These are phyloP conservation scores for Suhomyces anneliseae DNA, from an alignment of 1,139 yeast genomes.

Conservation along the genomic window DNA sequence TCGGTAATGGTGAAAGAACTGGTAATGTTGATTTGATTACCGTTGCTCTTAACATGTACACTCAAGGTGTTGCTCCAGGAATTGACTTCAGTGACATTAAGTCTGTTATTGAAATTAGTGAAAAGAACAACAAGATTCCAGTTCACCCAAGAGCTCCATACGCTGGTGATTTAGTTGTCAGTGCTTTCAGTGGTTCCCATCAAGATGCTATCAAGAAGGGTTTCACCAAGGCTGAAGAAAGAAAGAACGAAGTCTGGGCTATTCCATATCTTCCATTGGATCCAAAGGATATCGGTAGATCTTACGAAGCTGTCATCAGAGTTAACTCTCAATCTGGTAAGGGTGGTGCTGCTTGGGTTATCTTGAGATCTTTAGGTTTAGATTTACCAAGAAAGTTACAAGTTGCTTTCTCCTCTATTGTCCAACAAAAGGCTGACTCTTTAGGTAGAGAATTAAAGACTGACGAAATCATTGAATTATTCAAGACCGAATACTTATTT, in stretches of 20 bases:
- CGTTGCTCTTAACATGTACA: slow-evolving; percentile 48
- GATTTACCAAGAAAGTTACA: slow-evolving; percentile 50
- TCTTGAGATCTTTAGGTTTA: slow-evolving; percentile 46
- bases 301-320: slow-evolving; percentile 52
- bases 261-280: slow-evolving; percentile 52
- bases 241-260: slow-evolving; percentile 34
- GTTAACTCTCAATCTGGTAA: slow-evolving; percentile 53
- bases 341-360: slow-evolving; percentile 54
- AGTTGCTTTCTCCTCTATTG: slow-evolving; percentile 41
- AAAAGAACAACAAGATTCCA: slow-evolving; percentile 48
- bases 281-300: slow-evolving; percentile 50
- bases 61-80: slow-evolving; percentile 46
- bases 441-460: slow-evolving; percentile 48
- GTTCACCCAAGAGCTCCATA: slow-evolving; percentile 52
- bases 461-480: slow-evolving; percentile 41
- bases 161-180: slow-evolving; percentile 49
- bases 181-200: slow-evolving; percentile 52
- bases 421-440: slow-evolving; percentile 42
- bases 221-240: slow-evolving; percentile 31
- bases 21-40: slow-evolving; percentile 52
- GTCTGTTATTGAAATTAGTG: slow-evolving; percentile 42
- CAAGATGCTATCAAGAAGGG: slow-evolving; percentile 55
- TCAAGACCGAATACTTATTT: slow-evolving; percentile 36
- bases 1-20: slow-evolving; percentile 52
- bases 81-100: slow-evolving; percentile 46